Base-by-base conservation (phyloP, 2,329 filamentous ascomycete genomes). In the Alternaria burnsii region DNA sequence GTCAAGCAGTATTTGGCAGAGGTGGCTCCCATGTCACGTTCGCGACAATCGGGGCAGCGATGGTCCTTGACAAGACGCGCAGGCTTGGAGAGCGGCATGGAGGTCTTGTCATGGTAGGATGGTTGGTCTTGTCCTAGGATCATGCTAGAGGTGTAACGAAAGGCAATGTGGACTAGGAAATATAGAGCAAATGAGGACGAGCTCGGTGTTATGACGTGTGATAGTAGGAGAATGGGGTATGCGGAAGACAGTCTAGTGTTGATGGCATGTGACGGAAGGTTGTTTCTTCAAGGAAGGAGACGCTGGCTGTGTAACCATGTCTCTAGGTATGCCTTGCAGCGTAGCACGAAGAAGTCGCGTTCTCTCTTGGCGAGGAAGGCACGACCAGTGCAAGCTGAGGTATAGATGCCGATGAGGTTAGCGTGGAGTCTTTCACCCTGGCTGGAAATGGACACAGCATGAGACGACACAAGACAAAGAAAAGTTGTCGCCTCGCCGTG, bases 121-220 rank as follows among this genome's bases (percentile, higher is more conserved):
- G 55, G 48, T 36, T 40, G 63, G 20, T 63, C 30, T 22, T 66
- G 63, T 55, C 41, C 65, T 44, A 56, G 55, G 48, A 61, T 56
- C 69, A 74, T 74, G 52, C 44, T 47, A 26, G 20, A 24, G 40
- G 43, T 54, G 42, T 52, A 53, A 47, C 42, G 41, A 52, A 61
- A 59, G 53, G 46, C 51, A 52, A 56, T 63, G 53, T 61, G 34
- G 40, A 51, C 58, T 54, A 58, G 62, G 61, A 58, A 32, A 58
- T 62, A 55, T 41, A 56, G 34, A 22, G 55, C 42, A 43, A 53
- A 62, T 12, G 38, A 53, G 26, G 18, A 51, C 42, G 62, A 59
- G 56, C 32, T 52, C 16, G 34, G 34, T 32, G n/a, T 44, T 51
- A 41, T 52, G 40, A 22, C 50, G 42, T 22, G 24, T 41, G 38